phyloP scores from a whole-genome alignment of 2,329 filamentous ascomycete species.

The Anisogramma anomala region DNA sequence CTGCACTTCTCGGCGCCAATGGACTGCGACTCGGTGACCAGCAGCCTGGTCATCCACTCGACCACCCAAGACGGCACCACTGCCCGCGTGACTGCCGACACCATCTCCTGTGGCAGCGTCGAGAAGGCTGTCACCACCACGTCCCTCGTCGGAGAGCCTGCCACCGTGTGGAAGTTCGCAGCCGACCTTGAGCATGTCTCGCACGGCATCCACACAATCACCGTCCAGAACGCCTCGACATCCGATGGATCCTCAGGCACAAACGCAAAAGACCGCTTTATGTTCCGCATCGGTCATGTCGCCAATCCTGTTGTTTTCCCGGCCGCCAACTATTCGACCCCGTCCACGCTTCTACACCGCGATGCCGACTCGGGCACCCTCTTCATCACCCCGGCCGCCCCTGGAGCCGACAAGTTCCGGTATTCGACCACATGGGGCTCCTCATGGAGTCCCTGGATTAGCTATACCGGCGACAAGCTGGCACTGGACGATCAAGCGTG shows the following conservation, averaged over 20 bases:
- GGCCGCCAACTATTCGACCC: slow-evolving; percentile 45
- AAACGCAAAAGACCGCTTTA: slow-evolving; percentile 45
- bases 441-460: slow-evolving; percentile 45
- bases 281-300: slow-evolving; percentile 45
- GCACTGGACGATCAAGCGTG: slow-evolving; percentile 39
- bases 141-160: slow-evolving; percentile 41
- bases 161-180: slow-evolving; percentile 41
- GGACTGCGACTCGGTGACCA: slow-evolving; percentile 44
- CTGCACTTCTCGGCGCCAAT: slow-evolving; percentile 49
- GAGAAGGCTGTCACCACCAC: slow-evolving; percentile 21
- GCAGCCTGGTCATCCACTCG: slow-evolving; percentile 40
- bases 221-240: slow-evolving; percentile 40
- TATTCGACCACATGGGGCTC: slow-evolving; percentile 52
- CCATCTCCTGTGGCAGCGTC: slow-evolving; percentile 33
- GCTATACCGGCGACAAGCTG: slow-evolving; percentile 42
- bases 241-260: slow-evolving; percentile 33
- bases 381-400: slow-evolving; percentile 46
- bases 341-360: slow-evolving; percentile 35
- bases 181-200: slow-evolving; percentile 43
- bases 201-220: slow-evolving; percentile 49
- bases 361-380: slow-evolving; percentile 22
- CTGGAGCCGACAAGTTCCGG: slow-evolving; percentile 50
- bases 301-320: slow-evolving; percentile 52
- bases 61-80: slow-evolving; percentile 33
- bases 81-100: slow-evolving; percentile 32